Conservation (phyloP, 2,329 filamentous ascomycete genomes). For the Neophaeococcomyces aloes region DNA sequence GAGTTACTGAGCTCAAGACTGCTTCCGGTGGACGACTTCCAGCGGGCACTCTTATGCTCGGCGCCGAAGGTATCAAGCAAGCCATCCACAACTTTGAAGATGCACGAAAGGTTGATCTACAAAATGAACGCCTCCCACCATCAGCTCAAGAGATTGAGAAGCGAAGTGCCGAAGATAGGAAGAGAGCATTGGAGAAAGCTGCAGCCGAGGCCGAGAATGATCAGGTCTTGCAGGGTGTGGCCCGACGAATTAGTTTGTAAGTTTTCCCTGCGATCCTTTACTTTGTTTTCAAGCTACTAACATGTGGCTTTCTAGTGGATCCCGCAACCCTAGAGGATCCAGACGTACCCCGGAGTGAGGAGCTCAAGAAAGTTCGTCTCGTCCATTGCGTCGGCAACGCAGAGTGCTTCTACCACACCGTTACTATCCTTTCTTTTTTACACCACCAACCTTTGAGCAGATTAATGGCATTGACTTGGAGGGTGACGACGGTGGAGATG, state of each 20-base stretch:
- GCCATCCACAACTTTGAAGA: conserved; percentile 96
- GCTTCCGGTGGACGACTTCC: conserved; percentile 85
- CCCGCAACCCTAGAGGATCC: conserved; percentile 16
- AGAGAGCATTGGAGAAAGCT: conserved; percentile 69
- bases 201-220: conserved; percentile 86
- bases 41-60: conserved; percentile 92
- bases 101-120: conserved; percentile 87
- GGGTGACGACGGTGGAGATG: too few relatives aligned
- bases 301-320: conserved; percentile 16
- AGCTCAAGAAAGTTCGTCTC: background rate
- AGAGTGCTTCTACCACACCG: background rate
- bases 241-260: conserved; percentile 92
- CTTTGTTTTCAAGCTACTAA: conserved; percentile 11
- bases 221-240: conserved; percentile 72
- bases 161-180: conserved; percentile 69
- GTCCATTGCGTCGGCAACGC: background rate
- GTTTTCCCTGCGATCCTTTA: conserved; percentile 27
- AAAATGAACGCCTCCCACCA: conserved; percentile 90
- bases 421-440: too few relatives aligned
- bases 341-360: conserved; percentile 10
- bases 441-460: too few relatives aligned
- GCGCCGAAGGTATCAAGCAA: conserved; percentile 96
- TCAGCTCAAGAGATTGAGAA: conserved; percentile 82
- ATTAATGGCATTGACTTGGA: too few relatives aligned
- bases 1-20: conserved; percentile 95